Evolutionary conservation across 139 green algal genomes (phyloP).

Genomic region (Prasinococcaceae sp.): DNA sequence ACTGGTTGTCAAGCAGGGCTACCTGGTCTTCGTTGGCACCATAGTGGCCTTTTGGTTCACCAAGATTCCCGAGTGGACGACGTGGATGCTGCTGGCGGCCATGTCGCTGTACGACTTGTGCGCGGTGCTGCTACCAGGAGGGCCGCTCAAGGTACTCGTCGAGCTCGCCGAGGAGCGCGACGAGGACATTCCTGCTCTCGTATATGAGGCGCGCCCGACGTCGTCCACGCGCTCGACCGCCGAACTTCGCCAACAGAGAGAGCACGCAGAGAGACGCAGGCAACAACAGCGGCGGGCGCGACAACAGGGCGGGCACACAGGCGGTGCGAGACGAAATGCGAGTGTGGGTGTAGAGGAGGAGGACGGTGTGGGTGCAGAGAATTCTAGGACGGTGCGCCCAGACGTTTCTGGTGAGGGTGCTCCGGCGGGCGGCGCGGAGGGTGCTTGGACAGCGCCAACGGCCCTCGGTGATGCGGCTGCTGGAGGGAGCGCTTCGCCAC

Average conservation of each 20-base stretch:
- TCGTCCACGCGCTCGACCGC: neutral
- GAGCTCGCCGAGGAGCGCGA: slow-evolving; percentile 75
- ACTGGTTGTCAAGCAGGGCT: slow-evolving; percentile 69
- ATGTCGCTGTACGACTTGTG: slow-evolving; percentile 93
- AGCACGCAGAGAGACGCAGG: neutral
- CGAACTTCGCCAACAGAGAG: neutral
- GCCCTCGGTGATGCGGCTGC: too few species aligned
- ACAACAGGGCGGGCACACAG: too few species aligned
- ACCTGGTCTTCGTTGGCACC: slow-evolving; percentile 59
- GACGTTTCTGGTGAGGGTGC: too few species aligned
- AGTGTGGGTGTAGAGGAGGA: too few species aligned
- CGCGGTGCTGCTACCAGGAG: slow-evolving; percentile 76
- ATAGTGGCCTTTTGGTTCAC: slow-evolving; percentile 89
- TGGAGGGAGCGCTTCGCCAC: too few species aligned
- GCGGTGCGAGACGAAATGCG: too few species aligned
- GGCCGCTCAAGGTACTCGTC: slow-evolving; percentile 72
- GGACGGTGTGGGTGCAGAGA: too few species aligned
- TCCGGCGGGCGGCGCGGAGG: too few species aligned
- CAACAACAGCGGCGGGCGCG: neutral
- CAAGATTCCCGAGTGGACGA: slow-evolving; percentile 88
- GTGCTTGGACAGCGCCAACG: too few species aligned
- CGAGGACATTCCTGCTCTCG: slow-evolving; percentile 77
- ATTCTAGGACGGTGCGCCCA: too few species aligned
- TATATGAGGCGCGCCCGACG: slow-evolving; percentile 74
- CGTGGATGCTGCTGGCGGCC: slow-evolving; percentile 75